A percentile compares a stretch with the other conserved stretches of the same genome.
Evolutionary conservation across 176 grass and related monocot genomes (phyloP).

Genomic region (Lolium perenne): DNA sequence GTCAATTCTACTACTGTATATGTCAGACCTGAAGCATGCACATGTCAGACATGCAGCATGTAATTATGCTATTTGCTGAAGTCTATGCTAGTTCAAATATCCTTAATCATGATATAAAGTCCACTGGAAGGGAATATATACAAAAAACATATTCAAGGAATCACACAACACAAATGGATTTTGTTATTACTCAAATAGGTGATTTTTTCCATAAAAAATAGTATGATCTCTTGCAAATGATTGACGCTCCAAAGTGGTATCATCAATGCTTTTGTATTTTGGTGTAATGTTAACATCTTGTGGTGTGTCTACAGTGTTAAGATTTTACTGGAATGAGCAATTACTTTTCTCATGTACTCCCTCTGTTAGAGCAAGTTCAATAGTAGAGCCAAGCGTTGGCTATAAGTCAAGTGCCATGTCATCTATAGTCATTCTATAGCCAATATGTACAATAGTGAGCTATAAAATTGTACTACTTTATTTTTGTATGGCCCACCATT

Average conservation of each 20-base stretch:
- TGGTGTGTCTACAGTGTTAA: not conserved
- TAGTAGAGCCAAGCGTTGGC: no score
- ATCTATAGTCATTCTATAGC: no score
- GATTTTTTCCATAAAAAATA: constrained; percentile 21
- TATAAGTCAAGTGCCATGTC: no score
- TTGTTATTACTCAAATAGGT: not conserved
- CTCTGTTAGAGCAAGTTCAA: no score
- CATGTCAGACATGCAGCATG: constrained; percentile 10
- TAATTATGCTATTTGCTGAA: constrained; percentile 22
- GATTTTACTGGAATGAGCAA: no score
- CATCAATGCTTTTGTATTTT: constrained; percentile 6
- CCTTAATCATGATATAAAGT: constrained; percentile 6
- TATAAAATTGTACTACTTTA: no score
- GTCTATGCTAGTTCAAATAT: constrained; percentile 12
- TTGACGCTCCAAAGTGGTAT: not conserved
- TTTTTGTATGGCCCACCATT: no score
- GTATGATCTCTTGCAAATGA: not conserved
- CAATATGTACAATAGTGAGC: no score
- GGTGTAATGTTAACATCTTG: not conserved
- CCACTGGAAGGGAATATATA: not conserved
- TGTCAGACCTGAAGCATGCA: constrained; percentile 4
- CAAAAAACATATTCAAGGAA: not conserved
- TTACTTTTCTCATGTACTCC: not conserved
- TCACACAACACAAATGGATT: not conserved
- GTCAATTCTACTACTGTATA: not conserved